These are phyloP conservation scores for sunflower (Helianthus annuus) DNA, from an alignment of 129 eudicot species.

Conservation along the genomic window HanXRQr2.0-SUNRISE NC_035441.2:113585259-113585758, in stretches of 20 bases:
- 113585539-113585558: conserved; percentile 45
- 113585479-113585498: conserved; percentile 55
- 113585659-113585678: conserved; percentile 55
- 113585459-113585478: conserved; percentile 58
- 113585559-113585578: conserved; percentile 53
- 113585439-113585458: conserved; percentile 41
- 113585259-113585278: conserved; percentile 30
- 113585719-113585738: conserved; percentile 50
- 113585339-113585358: conserved; percentile 41
- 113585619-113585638: conserved; percentile 52
- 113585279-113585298: conserved; percentile 39
- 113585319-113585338: conserved; percentile 33
- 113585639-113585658: conserved; percentile 58
- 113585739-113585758: conserved; percentile 49
- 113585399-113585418: conserved; percentile 51
- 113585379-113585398: conserved; percentile 35
- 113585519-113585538: conserved; percentile 36
- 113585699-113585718: conserved; percentile 52
- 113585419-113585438: conserved; percentile 65
- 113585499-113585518: conserved; percentile 51
- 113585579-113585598: conserved; percentile 54
- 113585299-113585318: conserved; percentile 32
- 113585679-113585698: conserved; percentile 61
- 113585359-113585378: conserved; percentile 31
- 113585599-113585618: conserved; percentile 50